A percentile compares a stretch with the other conserved stretches of the same genome.
Evolutionary conservation across 2,329 filamentous ascomycete genomes (phyloP).

Genomic region (Calonectria pseudoturangicola): DNA sequence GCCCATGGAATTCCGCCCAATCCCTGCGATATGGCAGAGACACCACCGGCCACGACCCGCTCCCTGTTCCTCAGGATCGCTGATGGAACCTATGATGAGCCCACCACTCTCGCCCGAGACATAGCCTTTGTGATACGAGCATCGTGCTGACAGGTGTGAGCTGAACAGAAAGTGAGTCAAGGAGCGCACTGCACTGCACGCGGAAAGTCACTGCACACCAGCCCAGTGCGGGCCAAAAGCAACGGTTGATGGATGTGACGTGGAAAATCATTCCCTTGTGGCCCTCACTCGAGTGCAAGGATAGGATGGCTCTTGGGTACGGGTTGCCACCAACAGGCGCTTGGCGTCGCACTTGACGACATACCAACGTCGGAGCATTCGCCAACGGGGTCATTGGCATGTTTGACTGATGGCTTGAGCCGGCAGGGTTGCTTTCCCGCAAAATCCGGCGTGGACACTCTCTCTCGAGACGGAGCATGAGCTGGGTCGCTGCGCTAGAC

Average conservation of each 20-base stretch:
- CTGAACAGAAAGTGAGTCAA: not conserved
- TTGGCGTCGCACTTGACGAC: slow-evolving; percentile 34
- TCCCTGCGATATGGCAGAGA: slow-evolving; percentile 43
- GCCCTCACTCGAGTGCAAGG: slow-evolving; percentile 19
- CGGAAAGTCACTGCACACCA: slow-evolving; percentile 6
- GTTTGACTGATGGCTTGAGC: slow-evolving; percentile 23
- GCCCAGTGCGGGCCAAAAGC: slow-evolving; percentile 26
- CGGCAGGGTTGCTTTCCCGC: slow-evolving; percentile 20
- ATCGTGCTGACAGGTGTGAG: slow-evolving; percentile 23
- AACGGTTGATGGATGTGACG: slow-evolving; percentile 3
- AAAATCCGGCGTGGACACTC: slow-evolving; percentile 12
- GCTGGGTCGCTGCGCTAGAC: slow-evolving; percentile 22
- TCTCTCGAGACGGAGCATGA: slow-evolving; percentile 13
- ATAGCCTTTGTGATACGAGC: slow-evolving; percentile 15
- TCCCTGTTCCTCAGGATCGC: slow-evolving; percentile 26
- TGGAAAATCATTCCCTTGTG: slow-evolving; percentile 12
- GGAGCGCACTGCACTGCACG: not conserved
- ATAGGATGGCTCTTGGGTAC: slow-evolving; percentile 21
- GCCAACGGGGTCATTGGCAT: slow-evolving; percentile 24
- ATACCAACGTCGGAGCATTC: slow-evolving; percentile 27
- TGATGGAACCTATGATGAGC: slow-evolving; percentile 28
- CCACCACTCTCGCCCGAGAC: slow-evolving; percentile 35
- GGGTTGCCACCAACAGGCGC: slow-evolving; percentile 29
- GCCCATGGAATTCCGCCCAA: slow-evolving; percentile 48
- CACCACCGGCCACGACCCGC: slow-evolving; percentile 34